Base-by-base conservation (phyloP, 1,284 basidiomycete species). In the Irpex sp. region DNA sequence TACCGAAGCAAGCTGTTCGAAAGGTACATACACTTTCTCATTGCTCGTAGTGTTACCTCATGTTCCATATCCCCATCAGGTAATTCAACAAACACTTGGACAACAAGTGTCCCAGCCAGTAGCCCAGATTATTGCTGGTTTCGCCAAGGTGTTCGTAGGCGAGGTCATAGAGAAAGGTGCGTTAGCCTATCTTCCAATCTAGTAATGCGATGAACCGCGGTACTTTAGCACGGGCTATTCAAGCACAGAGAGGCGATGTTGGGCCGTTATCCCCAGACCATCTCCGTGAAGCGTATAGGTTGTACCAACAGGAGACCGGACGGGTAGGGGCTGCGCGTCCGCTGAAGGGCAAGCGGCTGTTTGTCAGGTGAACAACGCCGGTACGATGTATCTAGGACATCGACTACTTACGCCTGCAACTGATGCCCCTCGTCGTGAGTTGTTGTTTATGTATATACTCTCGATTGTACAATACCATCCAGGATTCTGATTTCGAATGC, bases 131-230 rank as follows among this genome's bases (percentile, higher is more conserved):
- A 89, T 96, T 0, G 91, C 93, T 5, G 94, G 94, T 70, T 92
- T 96, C 62, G 85, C 85, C 17, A 97, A 97, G 73, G 93, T 96
- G 1, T 97, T 97, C 69, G 92, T 97, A 7, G 94, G 94, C 1
- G 94, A 96, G 74, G 92, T 96, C 4, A 85, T 96, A 19, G 94
- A 96, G 74, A 90, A 91, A 78, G 93, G 93, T 92, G 61, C 59
- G 78, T 70, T 4, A 5, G 54, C 38, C n/a, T 8, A 6, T 56
- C n/a, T 9, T 31, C 11, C 17, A 36, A 5, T 13, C 19, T n/a
- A 17, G 19, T 58, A 36, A 13, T 56, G 26, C 36, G 31, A 36
- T 55, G 56, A 57, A 37, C 55, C 34, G 40, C 49, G 44, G 36
- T 47, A 9, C 57, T 19, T n/a, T 68, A 93, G 94, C 93, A 19